A percentile compares a stretch with the other conserved stretches of the same genome.
Evolutionary conservation across 2,329 filamentous ascomycete genomes (phyloP).

Genomic region (Curvularia hawaiiensis): DNA sequence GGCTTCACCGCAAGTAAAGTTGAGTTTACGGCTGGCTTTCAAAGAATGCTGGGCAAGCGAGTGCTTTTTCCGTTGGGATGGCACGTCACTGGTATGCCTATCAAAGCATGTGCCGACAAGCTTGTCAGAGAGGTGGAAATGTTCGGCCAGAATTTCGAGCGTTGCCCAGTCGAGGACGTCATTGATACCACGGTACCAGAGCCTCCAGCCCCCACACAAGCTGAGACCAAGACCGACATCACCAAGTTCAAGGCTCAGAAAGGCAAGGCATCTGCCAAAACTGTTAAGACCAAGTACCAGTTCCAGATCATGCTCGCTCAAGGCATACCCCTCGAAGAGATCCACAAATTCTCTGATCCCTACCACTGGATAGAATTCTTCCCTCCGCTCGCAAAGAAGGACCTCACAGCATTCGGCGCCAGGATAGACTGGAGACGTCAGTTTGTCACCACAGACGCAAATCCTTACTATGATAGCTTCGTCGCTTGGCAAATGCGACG

Average conservation of each 20-base stretch:
- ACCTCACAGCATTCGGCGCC: constrained; percentile 82
- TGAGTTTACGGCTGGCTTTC: constrained; percentile 87
- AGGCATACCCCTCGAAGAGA: constrained; percentile 85
- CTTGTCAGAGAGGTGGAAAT: constrained; percentile 84
- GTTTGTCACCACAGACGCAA: constrained; percentile 94
- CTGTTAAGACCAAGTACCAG: constrained; percentile 92
- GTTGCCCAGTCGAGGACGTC: constrained; percentile 58
- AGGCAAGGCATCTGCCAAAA: constrained; percentile 83
- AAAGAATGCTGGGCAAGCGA: constrained; percentile 87
- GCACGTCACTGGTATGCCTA: constrained; percentile 92
- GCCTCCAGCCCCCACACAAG: constrained; percentile 65
- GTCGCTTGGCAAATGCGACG: constrained; percentile 97
- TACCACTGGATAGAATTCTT: constrained; percentile 92
- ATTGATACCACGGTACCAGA: constrained; percentile 54
- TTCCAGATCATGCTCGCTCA: constrained; percentile 94
- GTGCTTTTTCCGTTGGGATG: constrained; percentile 90
- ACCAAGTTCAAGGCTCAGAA: constrained; percentile 86
- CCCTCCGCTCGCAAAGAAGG: constrained; percentile 77
- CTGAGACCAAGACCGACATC: constrained; percentile 74
- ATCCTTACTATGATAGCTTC: constrained; percentile 96
- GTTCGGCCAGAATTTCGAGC: constrained; percentile 86
- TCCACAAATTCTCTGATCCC: constrained; percentile 92
- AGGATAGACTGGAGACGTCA: constrained; percentile 92
- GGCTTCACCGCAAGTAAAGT: constrained; percentile 91
- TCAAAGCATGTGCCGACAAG: constrained; percentile 97